phyloP scores from a whole-genome alignment of 768 basidiomycete species.

The Austroboletus festivus region DNA sequence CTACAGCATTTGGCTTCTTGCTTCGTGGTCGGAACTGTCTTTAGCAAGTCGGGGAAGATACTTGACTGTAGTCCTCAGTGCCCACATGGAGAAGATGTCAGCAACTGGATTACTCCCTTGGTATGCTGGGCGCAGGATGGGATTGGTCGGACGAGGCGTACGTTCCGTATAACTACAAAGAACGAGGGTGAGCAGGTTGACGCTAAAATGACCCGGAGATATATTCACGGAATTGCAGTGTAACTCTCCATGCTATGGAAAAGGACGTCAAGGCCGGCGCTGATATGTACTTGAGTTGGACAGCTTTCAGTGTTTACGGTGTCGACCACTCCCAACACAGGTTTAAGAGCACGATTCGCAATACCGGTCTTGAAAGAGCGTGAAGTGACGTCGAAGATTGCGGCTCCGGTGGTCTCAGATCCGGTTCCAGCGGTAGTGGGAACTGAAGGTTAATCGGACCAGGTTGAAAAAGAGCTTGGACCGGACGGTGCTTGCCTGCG shows the following conservation, averaged over 20 bases:
- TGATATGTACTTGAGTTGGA: slow-evolving; percentile 89
- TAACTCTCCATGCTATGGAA: slow-evolving; percentile 96
- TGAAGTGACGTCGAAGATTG: slow-evolving; percentile 91
- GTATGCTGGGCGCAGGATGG: slow-evolving; percentile 86
- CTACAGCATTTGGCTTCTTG: slow-evolving; percentile 88
- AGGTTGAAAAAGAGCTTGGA: neutral
- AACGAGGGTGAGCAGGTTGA: slow-evolving; percentile 7
- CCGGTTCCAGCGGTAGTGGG: slow-evolving; percentile 86
- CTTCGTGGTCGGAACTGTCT: slow-evolving; percentile 75
- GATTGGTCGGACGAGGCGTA: slow-evolving; percentile 84
- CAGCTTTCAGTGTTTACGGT: slow-evolving; percentile 89
- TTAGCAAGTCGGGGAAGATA: slow-evolving; percentile 85
- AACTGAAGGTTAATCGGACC: slow-evolving; percentile 33
- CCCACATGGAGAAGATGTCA: slow-evolving; percentile 96
- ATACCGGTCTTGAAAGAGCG: slow-evolving; percentile 96
- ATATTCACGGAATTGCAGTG: slow-evolving; percentile 82
- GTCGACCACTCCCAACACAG: slow-evolving; percentile 83
- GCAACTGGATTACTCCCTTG: slow-evolving; percentile 94
- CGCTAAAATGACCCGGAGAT: neutral
- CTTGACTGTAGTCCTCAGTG: slow-evolving; percentile 82
- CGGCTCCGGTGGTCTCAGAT: slow-evolving; percentile 92
- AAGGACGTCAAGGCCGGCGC: slow-evolving; percentile 90
- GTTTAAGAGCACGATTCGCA: slow-evolving; percentile 87
- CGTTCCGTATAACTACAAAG: slow-evolving; percentile 89
- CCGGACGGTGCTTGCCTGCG: slow-evolving; percentile 47